These are phyloP conservation scores for Scenedesmus sp. DNA, from an alignment of 163 green algal species.

Conservation along the genomic window DNA sequence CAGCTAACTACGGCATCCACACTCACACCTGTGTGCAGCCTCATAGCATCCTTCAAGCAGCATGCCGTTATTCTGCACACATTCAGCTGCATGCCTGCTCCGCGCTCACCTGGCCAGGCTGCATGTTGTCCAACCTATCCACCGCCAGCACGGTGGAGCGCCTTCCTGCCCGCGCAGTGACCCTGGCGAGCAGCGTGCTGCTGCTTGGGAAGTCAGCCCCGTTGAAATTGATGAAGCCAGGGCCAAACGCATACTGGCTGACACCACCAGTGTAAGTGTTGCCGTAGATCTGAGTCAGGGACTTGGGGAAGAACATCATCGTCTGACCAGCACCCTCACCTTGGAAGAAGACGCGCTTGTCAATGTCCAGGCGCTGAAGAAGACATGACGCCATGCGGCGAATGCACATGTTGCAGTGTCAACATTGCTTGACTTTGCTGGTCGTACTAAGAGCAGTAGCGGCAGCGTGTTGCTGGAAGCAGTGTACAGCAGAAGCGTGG, in stretches of 20 bases:
- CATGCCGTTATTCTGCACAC: no score
- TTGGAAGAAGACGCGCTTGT: conserved; percentile 50
- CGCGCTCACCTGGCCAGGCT: conserved; percentile 22
- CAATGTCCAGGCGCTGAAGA: conserved; percentile 49
- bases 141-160: conserved; percentile 2
- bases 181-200: conserved; percentile 33
- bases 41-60: neutral
- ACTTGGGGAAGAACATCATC: conserved; percentile 48
- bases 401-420: neutral
- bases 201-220: conserved; percentile 22
- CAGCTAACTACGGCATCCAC: no score
- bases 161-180: neutral
- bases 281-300: conserved; percentile 40
- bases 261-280: conserved; percentile 44
- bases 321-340: conserved; percentile 42
- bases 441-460: neutral
- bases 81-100: neutral
- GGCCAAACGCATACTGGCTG: conserved; percentile 40
- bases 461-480: no score
- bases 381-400: neutral
- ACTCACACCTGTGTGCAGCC: no score
- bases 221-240: conserved; percentile 53
- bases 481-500: no score
- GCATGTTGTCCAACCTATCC: conserved; percentile 8
- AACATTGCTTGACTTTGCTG: no score